phyloP scores from a whole-genome alignment of 305 asterid species.

The Ilex paraguariensis region DNA sequence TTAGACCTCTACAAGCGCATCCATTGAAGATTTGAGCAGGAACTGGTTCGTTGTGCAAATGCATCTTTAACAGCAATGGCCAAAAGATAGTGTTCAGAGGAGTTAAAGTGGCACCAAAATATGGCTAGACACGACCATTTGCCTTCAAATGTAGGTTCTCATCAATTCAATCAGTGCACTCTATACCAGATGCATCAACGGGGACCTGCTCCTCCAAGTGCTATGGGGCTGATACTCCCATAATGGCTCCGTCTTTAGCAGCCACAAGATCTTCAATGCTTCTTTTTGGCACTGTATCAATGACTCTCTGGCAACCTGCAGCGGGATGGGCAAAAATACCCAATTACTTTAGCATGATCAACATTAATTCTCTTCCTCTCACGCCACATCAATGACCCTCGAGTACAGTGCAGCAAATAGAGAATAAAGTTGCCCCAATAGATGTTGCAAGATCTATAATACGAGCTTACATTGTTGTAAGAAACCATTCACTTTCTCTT shows the following conservation, averaged over 20 bases:
- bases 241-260: slow-evolving; percentile 12
- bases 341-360: slow-evolving; percentile 4
- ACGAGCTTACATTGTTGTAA: too few species aligned
- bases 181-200: too few species aligned
- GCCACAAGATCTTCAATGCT: slow-evolving; percentile 13
- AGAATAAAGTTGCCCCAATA: neutral
- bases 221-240: slow-evolving; percentile 9
- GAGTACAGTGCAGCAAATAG: neutral
- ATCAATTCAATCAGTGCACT: too few species aligned
- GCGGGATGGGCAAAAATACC: slow-evolving; percentile 4
- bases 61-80: too few species aligned
- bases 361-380: neutral
- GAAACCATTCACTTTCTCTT: too few species aligned
- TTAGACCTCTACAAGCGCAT: too few species aligned
- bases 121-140: too few species aligned
- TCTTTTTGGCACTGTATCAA: slow-evolving; percentile 23
- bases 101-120: too few species aligned
- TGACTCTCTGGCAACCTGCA: slow-evolving; percentile 95
- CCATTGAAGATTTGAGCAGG: too few species aligned
- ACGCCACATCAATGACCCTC: neutral
- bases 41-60: too few species aligned
- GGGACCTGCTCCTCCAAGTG: neutral
- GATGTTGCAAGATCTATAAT: neutral
- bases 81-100: too few species aligned
- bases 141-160: too few species aligned